Base-by-base conservation (phyloP, 352 stramenopile species). In the Globisporangium orthogonon region DNA sequence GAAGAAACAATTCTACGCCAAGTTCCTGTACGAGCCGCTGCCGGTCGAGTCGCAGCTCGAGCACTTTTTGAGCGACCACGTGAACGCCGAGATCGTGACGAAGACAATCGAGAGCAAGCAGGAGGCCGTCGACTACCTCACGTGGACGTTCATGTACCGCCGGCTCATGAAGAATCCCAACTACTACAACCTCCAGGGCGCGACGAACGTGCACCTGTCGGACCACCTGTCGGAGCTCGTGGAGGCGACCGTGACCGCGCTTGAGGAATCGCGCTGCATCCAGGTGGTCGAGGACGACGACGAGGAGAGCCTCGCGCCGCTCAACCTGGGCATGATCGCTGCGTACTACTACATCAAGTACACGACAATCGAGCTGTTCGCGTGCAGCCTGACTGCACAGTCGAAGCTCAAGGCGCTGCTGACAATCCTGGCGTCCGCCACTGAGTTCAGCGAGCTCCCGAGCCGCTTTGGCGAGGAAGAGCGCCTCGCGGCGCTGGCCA, bases 331-430 rank as follows among this genome's bases (percentile, higher is more conserved):
- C 45, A 99, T 99, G 95, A 99, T 99, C 60, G 96, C 96, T 17
- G 94, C 97, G 0, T 99, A 99, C 76, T 99, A 99, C 74, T 99
- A 98, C 73, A 89, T 99, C 56, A 92, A 98, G 73, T 99, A 99
- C 77, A 98, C 94, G 50, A 99, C 97, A 33, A 98, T 99, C 61
- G 97, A 99, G 70, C 78, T 99, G 30, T 99, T 99, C 66, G 96
- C 97, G 30, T 97, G 94, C 63, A 98, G 93, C 54, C 69, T 99
- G 17, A 98, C 95, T 28, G 88, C 83, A 5, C 97, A 98, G 65
- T 98, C 96, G 6, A 99, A 99, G 78, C 86, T 98, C 52, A 88
- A 95, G 52, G 86, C 97, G 13, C 67, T 99, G 50, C 59, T 98
- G 39, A 97, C 98, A 56, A 99, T 99, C 65, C 61, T 99, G 13